Percentiles rank a stretch among this genome's conserved stretches.
Conservation (phyloP, 306 rosid genomes). For the Dryas alaskensis region DNA sequence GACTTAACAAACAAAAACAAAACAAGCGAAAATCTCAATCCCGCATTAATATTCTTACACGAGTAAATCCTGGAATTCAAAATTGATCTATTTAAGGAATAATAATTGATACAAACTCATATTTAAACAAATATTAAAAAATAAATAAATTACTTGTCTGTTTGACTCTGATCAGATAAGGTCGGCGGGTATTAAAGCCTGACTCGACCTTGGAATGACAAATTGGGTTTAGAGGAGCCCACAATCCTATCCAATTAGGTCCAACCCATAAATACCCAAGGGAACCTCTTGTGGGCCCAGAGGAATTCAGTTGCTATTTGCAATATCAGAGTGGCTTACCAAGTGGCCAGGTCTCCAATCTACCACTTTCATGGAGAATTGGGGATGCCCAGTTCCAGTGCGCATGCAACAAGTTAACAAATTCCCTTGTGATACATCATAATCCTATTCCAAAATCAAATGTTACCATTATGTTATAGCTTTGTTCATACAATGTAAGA, state of each 20-base stretch:
- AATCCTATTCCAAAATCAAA: neutral
- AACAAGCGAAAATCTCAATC: too few relatives aligned
- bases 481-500: neutral
- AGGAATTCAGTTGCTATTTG: neutral
- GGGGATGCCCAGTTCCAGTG: neutral
- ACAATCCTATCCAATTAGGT: neutral
- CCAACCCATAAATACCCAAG: neutral
- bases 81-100: too few relatives aligned
- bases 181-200: neutral
- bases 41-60: neutral
- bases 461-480: neutral
- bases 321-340: neutral
- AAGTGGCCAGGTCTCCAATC: neutral
- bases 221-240: neutral
- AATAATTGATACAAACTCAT: too few relatives aligned
- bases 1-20: too few relatives aligned
- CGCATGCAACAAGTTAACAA: neutral
- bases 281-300: slow-evolving; percentile 6
- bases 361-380: too few relatives aligned
- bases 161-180: slow-evolving; percentile 4
- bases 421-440: neutral
- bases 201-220: neutral
- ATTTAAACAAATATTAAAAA: neutral
- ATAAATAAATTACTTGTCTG: neutral
- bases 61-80: too few relatives aligned